Evolutionary conservation across 768 basidiomycete species (phyloP), one percentile per base, ranked within the genome.

Genomic region (Suillus variegatus): DNA sequence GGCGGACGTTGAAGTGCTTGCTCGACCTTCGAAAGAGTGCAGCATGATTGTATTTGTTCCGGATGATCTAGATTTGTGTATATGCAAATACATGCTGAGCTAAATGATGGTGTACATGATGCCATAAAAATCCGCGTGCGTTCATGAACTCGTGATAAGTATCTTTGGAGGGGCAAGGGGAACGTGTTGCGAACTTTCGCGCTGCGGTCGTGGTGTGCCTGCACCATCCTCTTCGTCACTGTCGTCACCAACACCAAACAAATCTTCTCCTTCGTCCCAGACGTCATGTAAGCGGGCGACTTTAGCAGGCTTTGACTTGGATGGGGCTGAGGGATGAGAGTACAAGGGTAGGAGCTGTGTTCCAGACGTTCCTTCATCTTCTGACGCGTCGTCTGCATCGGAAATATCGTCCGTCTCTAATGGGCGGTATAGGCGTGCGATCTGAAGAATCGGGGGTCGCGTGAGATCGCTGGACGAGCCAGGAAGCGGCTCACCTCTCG

Each of bases 231-330:
- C 88, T 22, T 84, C 80, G 58, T 88, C 87, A 69, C 86, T 87
- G 65, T 87, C 86, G 12, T 82, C 85, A 5, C 88, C 91, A 61
- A 91, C 80, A 51, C 82, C 87, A 73, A 93, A 92, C 41, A 90
- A 67, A 63, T 92, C 90, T 76, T 94, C 92, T 35, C 87, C 84
- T 69, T 90, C 90, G 67, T 93, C 89, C 91, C 91, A 93, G 52
- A 89, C 86, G 73, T 91, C 82, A 18, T 82, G 81, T 52, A 91
- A 77, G 22, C 82, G 83, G 60, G 72, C 40, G 67, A 68, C 67
- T 73, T 80, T 68, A 62, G 66, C 14, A 54, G 68, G 64, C 71
- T 75, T 72, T 68, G 73, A 67, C 79, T 78, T 66, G 73, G 70
- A 62, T 22, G 71, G 60, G 9, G 66, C 40, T 10, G 69, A 65